A percentile compares a stretch with the other conserved stretches of the same genome.
phyloP scores from a whole-genome alignment of 2,329 filamentous ascomycete species.

The Zelopaecilomyces penicillatus region DNA sequence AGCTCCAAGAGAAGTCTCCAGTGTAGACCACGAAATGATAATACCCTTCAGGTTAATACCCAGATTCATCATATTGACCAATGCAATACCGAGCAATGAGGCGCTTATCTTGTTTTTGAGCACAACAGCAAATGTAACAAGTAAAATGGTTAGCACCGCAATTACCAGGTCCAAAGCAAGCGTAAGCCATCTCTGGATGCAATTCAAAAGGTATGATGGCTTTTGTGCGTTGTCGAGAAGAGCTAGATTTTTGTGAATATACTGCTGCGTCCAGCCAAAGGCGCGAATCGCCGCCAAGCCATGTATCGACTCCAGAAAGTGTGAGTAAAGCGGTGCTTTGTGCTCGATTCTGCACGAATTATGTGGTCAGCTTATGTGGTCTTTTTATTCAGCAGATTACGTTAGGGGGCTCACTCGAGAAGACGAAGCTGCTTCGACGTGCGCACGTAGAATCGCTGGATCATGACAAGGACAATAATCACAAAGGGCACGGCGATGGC shows the following conservation, averaged over 20 bases:
- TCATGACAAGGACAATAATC: constrained; percentile 30
- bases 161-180: constrained; percentile 44
- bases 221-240: constrained; percentile 40
- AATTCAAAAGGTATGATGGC: constrained; percentile 43
- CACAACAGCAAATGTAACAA: constrained; percentile 29
- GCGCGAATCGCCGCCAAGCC: constrained; percentile 29
- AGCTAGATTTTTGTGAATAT: constrained; percentile 26
- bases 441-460: constrained; percentile 45
- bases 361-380: too few relatives aligned
- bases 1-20: constrained; percentile 23
- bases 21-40: constrained; percentile 19
- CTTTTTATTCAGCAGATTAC: background rate
- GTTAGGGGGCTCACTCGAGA: constrained; percentile 28
- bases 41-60: constrained; percentile 19
- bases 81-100: constrained; percentile 27
- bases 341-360: constrained; percentile 18
- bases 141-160: constrained; percentile 34
- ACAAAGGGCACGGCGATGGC: constrained; percentile 38
- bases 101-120: constrained; percentile 20
- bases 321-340: constrained; percentile 25
- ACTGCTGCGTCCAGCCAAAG: constrained; percentile 28
- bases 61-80: constrained; percentile 26
- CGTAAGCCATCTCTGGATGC: constrained; percentile 45
- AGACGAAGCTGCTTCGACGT: constrained; percentile 47
- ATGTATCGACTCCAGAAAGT: constrained; percentile 23